These are phyloP conservation scores for Penicillium sp. DNA, from an alignment of 2,329 filamentous ascomycete species.

Conservation along the genomic window DNA sequence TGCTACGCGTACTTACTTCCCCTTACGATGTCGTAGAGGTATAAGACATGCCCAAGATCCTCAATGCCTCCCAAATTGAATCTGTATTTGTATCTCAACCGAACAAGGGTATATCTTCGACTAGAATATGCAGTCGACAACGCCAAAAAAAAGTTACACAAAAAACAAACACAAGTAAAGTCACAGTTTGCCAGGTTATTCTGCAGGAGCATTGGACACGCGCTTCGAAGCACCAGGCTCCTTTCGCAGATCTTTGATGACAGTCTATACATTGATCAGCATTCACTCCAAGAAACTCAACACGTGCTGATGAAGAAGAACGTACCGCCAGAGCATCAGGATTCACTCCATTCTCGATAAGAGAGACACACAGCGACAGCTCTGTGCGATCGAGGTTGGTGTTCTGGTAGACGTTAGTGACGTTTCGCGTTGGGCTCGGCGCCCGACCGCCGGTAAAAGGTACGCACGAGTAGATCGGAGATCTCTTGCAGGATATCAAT, in stretches of 20 bases:
- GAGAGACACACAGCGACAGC: constrained; percentile 89
- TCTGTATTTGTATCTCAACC: constrained; percentile 7
- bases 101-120: constrained; percentile 21
- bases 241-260: constrained; percentile 49
- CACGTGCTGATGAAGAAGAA: constrained; percentile 13
- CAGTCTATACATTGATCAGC: constrained; percentile 34
- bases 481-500: constrained; percentile 55
- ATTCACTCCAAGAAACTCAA: constrained; percentile 3
- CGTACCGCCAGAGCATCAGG: constrained; percentile 91
- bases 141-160: constrained; percentile 10
- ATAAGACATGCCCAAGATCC: background rate
- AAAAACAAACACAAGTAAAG: background rate
- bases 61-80: constrained; percentile 6
- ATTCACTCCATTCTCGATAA: constrained; percentile 97
- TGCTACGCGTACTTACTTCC: background rate
- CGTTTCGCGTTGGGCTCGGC: background rate
- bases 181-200: background rate
- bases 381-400: constrained; percentile 89
- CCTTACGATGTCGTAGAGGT: constrained; percentile 10
- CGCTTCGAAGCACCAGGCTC: constrained; percentile 36
- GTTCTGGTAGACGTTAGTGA: constrained; percentile 61
- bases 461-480: constrained; percentile 47
- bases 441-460: background rate
- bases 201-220: constrained; percentile 20
- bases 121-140: constrained; percentile 9